Evolutionary conservation across 176 grass and related monocot species (phyloP), one percentile per base, ranked within the genome.

Genomic region (Rhipidocladum racemiflorum): DNA sequence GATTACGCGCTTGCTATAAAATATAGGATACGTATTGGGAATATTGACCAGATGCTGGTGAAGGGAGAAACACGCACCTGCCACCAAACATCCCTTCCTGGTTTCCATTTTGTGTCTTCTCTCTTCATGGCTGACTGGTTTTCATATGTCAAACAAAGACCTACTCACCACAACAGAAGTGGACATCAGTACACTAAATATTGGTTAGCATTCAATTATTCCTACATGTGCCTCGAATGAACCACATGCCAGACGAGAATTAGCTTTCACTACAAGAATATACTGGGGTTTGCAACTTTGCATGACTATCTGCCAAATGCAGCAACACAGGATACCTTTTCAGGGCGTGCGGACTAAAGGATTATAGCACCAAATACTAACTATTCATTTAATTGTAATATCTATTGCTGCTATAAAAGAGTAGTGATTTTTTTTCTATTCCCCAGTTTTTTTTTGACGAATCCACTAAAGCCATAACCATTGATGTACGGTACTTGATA

Each of bases 31-130:
- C 20, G 17, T 50, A 69, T 18, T 44, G 9, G 27, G 74, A 21
- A 67, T 29, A 56, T 51, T 64, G 29, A 72, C 17, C 21, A 79
- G 75, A 60, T 66, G 20, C 28, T 55, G 40, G 65, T 67, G 32
- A 73, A 70, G 45, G 67, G 34, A 50, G 4, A 88, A 36, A 55
- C 32, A 70, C 45, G 27, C 59, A 92, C 92, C 94, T 97, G 94
- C 94, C 94, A 97, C 94, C 94, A 97, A 79, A 97, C 83, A 91
- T 97, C 94, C 78, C 94, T 90, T 84, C 81, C 90, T 30, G 74
- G 65, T 70, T 83, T 62, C 91, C 91, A 97, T 81, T 97, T 92
- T 84, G 92, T 97, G 46, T 89, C 86, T 75, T 92, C 88, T 75
- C 90, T 97, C 82, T 89, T 90, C 85, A 97, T 89, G 50, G 90